Percentiles rank a stretch among this genome's conserved stretches.
phyloP scores from a whole-genome alignment of 208 protist genomes.

The Crithidia fasciculata region DNA sequence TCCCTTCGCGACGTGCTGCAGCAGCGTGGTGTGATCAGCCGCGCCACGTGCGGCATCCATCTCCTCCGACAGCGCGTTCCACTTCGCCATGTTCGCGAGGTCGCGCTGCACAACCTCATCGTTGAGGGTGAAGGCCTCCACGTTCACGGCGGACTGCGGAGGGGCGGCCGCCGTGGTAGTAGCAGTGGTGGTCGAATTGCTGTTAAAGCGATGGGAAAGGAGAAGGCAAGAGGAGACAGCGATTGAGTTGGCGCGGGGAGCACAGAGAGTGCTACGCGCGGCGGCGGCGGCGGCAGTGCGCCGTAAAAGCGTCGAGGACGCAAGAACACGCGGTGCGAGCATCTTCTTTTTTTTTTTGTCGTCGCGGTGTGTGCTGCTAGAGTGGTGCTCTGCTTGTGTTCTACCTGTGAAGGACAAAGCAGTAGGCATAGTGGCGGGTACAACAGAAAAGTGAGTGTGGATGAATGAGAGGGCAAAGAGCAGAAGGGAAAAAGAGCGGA shows the following conservation, averaged over 20 bases:
- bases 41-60: slow-evolving; percentile 54
- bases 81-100: slow-evolving; percentile 64
- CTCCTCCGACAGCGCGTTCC: slow-evolving; percentile 74
- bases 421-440: too few relatives aligned
- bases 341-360: background rate
- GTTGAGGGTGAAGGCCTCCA: slow-evolving; percentile 87
- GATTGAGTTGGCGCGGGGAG: too few relatives aligned
- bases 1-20: slow-evolving; percentile 56
- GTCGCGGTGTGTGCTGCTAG: too few relatives aligned
- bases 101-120: slow-evolving; percentile 83
- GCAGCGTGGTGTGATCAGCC: slow-evolving; percentile 44
- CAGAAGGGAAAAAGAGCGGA: background rate
- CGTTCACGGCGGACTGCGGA: slow-evolving; percentile 65
- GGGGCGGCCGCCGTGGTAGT: background rate
- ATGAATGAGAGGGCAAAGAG: too few relatives aligned
- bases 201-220: background rate
- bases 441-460: too few relatives aligned
- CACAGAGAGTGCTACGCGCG: too few relatives aligned
- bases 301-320: background rate
- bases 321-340: slow-evolving; percentile 6
- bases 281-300: too few relatives aligned
- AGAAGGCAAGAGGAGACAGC: too few relatives aligned
- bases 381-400: too few relatives aligned
- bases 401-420: too few relatives aligned
- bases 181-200: background rate